These are phyloP conservation scores for Lycium barbarum DNA, from an alignment of 257 asterid species.

Conservation along the genomic window DNA sequence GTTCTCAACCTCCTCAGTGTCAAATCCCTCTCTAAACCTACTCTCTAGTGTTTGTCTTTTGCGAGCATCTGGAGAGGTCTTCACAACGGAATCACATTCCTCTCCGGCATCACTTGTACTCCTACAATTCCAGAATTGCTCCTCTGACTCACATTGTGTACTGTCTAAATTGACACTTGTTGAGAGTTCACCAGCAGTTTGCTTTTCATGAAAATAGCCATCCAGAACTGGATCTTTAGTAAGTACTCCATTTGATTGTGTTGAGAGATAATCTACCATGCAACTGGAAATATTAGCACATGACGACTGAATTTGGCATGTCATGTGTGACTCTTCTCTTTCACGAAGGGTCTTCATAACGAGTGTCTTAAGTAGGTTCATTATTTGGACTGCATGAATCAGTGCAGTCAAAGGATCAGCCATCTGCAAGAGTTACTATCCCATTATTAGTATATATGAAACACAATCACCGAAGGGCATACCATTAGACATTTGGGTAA, in stretches of 20 bases:
- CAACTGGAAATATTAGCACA: conserved; percentile 37
- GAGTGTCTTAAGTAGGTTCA: conserved; percentile 82
- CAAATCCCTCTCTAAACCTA: conserved; percentile 53
- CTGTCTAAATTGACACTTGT: conserved; percentile 42
- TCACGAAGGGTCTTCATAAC: conserved; percentile 56
- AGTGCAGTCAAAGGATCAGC: conserved; percentile 87
- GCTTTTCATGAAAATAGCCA: conserved; percentile 28
- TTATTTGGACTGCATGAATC: conserved; percentile 93
- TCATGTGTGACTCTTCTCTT: conserved; percentile 48
- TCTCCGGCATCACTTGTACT: conserved; percentile 46
- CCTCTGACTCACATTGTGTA: conserved; percentile 36
- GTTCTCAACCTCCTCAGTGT: conserved; percentile 58
- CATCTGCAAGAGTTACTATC: conserved; percentile 56
- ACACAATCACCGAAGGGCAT: neutral
- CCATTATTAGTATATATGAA: neutral
- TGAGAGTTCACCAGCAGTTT: conserved; percentile 30
- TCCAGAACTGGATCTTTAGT: conserved; percentile 33
- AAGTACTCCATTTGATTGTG: conserved; percentile 26
- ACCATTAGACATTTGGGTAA: neutral
- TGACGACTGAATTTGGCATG: conserved; percentile 30
- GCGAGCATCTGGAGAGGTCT: conserved; percentile 36
- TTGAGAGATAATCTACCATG: conserved; percentile 29
- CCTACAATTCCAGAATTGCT: conserved; percentile 39
- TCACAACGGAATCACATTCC: conserved; percentile 33
- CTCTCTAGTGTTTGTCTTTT: conserved; percentile 52